Conservation (phyloP, 2,329 filamentous ascomycete species). For the Alternaria viburni region DNA sequence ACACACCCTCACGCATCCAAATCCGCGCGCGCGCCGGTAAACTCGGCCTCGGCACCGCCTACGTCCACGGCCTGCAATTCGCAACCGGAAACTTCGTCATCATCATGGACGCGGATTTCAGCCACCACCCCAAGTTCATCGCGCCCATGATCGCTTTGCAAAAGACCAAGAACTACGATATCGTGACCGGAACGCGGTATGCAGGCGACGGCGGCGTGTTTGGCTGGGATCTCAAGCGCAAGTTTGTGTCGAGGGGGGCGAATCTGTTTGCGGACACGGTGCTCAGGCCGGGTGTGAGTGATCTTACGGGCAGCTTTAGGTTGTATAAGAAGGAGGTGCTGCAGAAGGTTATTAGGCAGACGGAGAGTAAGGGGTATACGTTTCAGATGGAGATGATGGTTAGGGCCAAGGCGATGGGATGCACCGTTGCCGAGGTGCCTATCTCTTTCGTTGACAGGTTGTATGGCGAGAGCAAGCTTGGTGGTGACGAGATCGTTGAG, state of each 20-base stretch:
- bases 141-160: slow-evolving; percentile 88
- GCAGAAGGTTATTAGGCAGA: slow-evolving; percentile 87
- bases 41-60: slow-evolving; percentile 94
- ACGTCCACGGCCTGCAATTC: slow-evolving; percentile 92
- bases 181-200: slow-evolving; percentile 95
- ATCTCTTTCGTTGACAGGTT: slow-evolving; percentile 92
- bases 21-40: slow-evolving; percentile 92
- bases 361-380: slow-evolving; percentile 94
- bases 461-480: slow-evolving; percentile 94
- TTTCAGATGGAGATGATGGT: slow-evolving; percentile 99
- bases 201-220: slow-evolving; percentile 85
- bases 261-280: slow-evolving; percentile 97
- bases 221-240: slow-evolving; percentile 89
- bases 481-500: slow-evolving; percentile 93
- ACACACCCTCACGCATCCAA: slow-evolving; percentile 74
- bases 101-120: slow-evolving; percentile 99
- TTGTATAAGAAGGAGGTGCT: slow-evolving; percentile 91
- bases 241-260: slow-evolving; percentile 80
- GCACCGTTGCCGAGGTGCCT: slow-evolving; percentile 90
- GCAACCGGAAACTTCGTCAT: slow-evolving; percentile 93
- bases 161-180: slow-evolving; percentile 81
- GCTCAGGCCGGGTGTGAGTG: slow-evolving; percentile 89
- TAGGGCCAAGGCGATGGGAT: slow-evolving; percentile 93
- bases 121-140: slow-evolving; percentile 99
- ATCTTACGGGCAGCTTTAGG: slow-evolving; percentile 92